phyloP scores from a whole-genome alignment of 345 rosid species.

The Sisymbrium altissimum region DNA sequence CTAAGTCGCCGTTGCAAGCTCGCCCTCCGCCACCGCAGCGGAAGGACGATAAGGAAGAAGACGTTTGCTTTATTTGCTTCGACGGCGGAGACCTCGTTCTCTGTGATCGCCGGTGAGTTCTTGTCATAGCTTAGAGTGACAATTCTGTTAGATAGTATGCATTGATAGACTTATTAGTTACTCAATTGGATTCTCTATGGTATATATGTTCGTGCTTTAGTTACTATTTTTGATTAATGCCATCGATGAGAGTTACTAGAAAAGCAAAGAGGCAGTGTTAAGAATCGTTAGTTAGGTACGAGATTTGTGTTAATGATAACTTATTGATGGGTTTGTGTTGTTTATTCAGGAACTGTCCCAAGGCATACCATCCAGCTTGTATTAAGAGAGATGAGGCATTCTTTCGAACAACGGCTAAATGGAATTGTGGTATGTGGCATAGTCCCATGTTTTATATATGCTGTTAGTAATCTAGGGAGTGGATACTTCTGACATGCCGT shows the following conservation, averaged over 20 bases:
- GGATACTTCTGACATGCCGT: neutral
- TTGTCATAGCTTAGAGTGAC: neutral
- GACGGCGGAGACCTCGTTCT: slow-evolving; percentile 98
- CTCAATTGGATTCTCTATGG: slow-evolving; percentile 1
- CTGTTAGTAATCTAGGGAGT: slow-evolving; percentile 1
- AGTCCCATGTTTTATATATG: neutral
- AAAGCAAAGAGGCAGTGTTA: neutral
- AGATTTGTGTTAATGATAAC: neutral
- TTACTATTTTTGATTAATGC: neutral
- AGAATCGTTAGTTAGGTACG: neutral
- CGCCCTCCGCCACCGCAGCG: slow-evolving; percentile 24
- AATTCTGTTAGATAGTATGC: slow-evolving; percentile 7
- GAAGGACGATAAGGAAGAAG: slow-evolving; percentile 71
- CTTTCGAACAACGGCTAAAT: slow-evolving; percentile 77
- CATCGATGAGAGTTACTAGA: slow-evolving; percentile 14
- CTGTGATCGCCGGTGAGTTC: slow-evolving; percentile 90
- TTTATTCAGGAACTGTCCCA: slow-evolving; percentile 81
- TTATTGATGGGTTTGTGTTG: slow-evolving; percentile 20
- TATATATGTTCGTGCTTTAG: neutral
- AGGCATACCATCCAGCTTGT: slow-evolving; percentile 97
- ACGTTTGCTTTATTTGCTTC: slow-evolving; percentile 97
- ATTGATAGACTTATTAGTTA: slow-evolving; percentile 4
- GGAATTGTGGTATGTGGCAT: slow-evolving; percentile 85
- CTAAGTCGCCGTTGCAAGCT: slow-evolving; percentile 11
- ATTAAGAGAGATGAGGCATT: slow-evolving; percentile 88